These are phyloP conservation scores for Kazachstania taianensis DNA, from an alignment of 805 yeast genomes.

Conservation along the genomic window DNA sequence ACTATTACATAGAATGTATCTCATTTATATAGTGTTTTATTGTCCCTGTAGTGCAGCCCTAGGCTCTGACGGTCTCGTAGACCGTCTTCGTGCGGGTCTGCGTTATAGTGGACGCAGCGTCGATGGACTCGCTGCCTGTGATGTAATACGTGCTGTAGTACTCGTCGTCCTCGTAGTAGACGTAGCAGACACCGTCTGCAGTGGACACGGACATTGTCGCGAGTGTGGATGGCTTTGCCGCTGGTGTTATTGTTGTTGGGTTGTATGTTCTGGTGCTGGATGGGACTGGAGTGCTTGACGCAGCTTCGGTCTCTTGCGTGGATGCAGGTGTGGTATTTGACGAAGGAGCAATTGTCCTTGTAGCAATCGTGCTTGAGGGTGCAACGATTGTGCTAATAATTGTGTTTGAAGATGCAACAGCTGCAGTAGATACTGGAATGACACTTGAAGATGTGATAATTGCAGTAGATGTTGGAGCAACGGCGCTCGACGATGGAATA, in stretches of 20 bases:
- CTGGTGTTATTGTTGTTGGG: too few relatives aligned
- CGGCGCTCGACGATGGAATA: background rate
- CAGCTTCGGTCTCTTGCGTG: conserved; percentile 4
- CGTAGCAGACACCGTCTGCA: conserved; percentile 19
- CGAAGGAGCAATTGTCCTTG: background rate
- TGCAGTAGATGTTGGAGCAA: background rate
- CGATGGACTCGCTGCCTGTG: conserved; percentile 23
- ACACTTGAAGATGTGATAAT: background rate
- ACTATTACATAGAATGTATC: too few relatives aligned
- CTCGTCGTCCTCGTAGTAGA: conserved; percentile 18
- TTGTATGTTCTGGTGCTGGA: conserved; percentile 1
- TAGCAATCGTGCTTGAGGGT: background rate
- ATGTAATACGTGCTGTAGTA: conserved; percentile 26
- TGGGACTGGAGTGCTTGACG: conserved; percentile 5
- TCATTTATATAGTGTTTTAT: too few relatives aligned
- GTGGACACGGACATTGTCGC: conserved; percentile 6
- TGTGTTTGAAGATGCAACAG: background rate
- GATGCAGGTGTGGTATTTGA: conserved; percentile 3
- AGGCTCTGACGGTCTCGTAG: conserved; percentile 10
- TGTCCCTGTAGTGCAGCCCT: too few relatives aligned
- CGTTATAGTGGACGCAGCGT: conserved; percentile 29
- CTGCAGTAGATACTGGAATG: background rate
- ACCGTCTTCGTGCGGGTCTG: conserved; percentile 21
- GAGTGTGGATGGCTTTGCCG: conserved; percentile 7
- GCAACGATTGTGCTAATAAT: background rate